Percentiles rank a stretch among this genome's conserved stretches.
Conservation (phyloP, 768 basidiomycete genomes). For the Suillus americanus region DNA sequence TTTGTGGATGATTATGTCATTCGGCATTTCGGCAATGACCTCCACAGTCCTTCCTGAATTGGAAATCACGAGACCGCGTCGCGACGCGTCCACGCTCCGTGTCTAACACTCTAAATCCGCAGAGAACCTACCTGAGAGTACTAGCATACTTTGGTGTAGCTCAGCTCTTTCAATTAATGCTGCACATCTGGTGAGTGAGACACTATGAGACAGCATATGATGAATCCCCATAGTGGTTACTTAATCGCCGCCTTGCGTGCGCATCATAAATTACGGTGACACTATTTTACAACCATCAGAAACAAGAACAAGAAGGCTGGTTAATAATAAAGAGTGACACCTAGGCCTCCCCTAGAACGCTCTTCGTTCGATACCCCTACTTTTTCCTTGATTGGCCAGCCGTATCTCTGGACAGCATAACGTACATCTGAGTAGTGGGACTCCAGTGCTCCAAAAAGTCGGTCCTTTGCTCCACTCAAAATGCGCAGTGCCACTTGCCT, state of each 20-base stretch:
- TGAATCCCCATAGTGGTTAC: neutral
- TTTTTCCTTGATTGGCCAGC: neutral
- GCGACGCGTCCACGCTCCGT: conserved; percentile 11
- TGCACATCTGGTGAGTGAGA: neutral
- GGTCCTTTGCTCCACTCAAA: neutral
- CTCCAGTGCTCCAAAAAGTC: neutral
- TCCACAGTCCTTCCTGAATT: neutral
- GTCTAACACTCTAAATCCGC: no score
- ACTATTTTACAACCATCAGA: neutral
- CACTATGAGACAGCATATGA: neutral
- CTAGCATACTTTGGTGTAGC: neutral
- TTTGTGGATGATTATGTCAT: conserved; percentile 27
- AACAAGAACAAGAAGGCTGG: neutral
- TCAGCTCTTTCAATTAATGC: neutral
- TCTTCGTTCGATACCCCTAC: neutral
- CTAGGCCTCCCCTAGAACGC: neutral
- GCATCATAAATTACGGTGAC: neutral
- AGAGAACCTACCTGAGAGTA: neutral
- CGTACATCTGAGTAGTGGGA: neutral
- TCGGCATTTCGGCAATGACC: conserved; percentile 5
- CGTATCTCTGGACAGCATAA: neutral
- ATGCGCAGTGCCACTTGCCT: neutral
- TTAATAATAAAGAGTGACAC: neutral
- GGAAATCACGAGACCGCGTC: conserved; percentile 31
- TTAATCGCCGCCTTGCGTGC: neutral